These are phyloP conservation scores for Botrytis fragariae DNA, from an alignment of 2,329 filamentous ascomycete species.

Conservation along the genomic window DNA sequence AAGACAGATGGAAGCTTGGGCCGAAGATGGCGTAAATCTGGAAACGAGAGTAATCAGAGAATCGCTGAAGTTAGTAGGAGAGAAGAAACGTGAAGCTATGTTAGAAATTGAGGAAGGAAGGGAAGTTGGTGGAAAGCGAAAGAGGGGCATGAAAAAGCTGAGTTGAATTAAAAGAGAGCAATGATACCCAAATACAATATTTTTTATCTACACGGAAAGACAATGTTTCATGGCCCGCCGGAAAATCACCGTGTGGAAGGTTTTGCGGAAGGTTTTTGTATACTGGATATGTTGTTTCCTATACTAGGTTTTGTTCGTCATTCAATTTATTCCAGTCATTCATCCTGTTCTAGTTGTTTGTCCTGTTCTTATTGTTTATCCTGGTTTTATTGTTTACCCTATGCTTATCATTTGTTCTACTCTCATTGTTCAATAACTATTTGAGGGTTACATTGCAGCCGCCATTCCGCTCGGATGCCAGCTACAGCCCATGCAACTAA, in stretches of 20 bases:
- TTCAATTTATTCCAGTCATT: background rate
- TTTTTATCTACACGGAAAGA: background rate
- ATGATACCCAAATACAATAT: background rate
- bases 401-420: background rate
- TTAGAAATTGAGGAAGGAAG: constrained; percentile 88
- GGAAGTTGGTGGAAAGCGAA: constrained; percentile 85
- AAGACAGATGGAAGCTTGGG: constrained; percentile 76
- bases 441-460: background rate
- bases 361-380: background rate
- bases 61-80: constrained; percentile 80
- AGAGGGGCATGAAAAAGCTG: constrained; percentile 57
- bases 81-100: constrained; percentile 90
- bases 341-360: background rate
- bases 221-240: background rate
- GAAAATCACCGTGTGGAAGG: background rate
- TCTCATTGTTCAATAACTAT: background rate
- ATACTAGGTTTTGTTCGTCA: background rate
- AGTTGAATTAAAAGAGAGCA: background rate
- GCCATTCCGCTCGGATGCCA: background rate
- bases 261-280: background rate
- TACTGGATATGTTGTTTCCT: background rate
- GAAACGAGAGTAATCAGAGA: constrained; percentile 85
- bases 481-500: background rate
- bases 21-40: constrained; percentile 90
- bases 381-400: background rate